Conservation (phyloP, 1,284 basidiomycete species). For the Takashimella koratensis region DNA sequence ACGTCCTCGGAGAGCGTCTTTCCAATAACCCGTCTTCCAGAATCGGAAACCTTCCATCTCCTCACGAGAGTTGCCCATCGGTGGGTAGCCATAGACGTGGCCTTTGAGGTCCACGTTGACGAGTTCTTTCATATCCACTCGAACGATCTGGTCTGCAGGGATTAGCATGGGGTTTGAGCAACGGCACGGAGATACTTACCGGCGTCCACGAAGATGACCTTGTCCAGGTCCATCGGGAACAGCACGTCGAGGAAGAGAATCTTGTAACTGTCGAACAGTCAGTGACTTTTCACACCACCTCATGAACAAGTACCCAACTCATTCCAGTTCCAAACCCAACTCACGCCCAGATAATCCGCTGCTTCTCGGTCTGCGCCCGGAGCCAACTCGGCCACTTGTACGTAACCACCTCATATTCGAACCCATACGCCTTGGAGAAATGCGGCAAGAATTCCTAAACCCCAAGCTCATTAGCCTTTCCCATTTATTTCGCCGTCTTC, state of each 20-base stretch:
- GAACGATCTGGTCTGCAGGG: slow-evolving; percentile 78
- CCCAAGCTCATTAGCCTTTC: slow-evolving; percentile 2
- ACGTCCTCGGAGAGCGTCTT: slow-evolving; percentile 69
- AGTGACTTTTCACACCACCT: neutral
- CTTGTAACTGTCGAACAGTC: slow-evolving; percentile 62
- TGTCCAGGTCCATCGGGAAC: slow-evolving; percentile 96
- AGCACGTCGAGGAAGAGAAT: slow-evolving; percentile 97
- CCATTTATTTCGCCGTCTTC: too few species aligned
- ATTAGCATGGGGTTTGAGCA: neutral
- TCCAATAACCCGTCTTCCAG: slow-evolving; percentile 96
- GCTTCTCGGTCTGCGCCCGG: slow-evolving; percentile 93
- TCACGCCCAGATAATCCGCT: slow-evolving; percentile 92
- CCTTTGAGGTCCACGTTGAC: slow-evolving; percentile 87
- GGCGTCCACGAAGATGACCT: slow-evolving; percentile 98
- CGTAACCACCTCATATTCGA: slow-evolving; percentile 91
- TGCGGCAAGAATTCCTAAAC: slow-evolving; percentile 87
- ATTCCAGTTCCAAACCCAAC: too few species aligned
- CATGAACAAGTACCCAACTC: neutral
- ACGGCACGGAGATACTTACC: slow-evolving; percentile 19
- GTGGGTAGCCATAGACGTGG: slow-evolving; percentile 89
- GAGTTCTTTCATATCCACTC: slow-evolving; percentile 89
- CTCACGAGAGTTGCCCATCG: slow-evolving; percentile 90
- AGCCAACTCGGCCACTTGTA: slow-evolving; percentile 99
- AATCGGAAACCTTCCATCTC: slow-evolving; percentile 98
- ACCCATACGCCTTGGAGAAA: slow-evolving; percentile 81